phyloP scores from a whole-genome alignment of 2,329 filamentous ascomycete species.

The Scedosporium aurantiacum region DNA sequence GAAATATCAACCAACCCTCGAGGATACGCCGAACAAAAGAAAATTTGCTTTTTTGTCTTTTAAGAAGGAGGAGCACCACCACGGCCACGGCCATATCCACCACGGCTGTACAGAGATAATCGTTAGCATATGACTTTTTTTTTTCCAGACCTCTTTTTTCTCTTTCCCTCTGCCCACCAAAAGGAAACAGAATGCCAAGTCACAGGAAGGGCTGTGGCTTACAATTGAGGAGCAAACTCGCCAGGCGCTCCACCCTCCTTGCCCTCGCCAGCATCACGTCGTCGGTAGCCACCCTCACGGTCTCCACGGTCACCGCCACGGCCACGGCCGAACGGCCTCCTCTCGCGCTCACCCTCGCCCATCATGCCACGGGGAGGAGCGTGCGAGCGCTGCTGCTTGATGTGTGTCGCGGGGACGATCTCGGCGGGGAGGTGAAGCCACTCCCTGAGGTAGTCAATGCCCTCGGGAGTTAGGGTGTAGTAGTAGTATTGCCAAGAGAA shows the following conservation, averaged over 20 bases:
- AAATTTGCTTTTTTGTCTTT: slow-evolving; percentile 22
- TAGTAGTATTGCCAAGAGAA: slow-evolving; percentile 99
- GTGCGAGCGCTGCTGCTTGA: slow-evolving; percentile 99
- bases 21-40: slow-evolving; percentile 20
- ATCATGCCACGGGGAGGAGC: slow-evolving; percentile 98
- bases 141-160: no score
- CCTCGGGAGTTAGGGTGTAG: slow-evolving; percentile 99
- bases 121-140: background rate
- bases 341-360: slow-evolving; percentile 73
- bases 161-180: no score
- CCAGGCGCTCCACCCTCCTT: slow-evolving; percentile 89
- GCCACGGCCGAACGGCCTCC: slow-evolving; percentile 74
- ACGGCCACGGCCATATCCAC: slow-evolving; percentile 82
- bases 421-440: slow-evolving; percentile 99
- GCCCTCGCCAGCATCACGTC: slow-evolving; percentile 71
- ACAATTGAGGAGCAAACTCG: slow-evolving; percentile 87
- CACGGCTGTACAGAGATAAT: slow-evolving; percentile 46
- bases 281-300: slow-evolving; percentile 83
- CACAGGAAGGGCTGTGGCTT: slow-evolving; percentile 25
- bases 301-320: slow-evolving; percentile 65
- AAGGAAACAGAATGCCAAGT: slow-evolving; percentile 19
- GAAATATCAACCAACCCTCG: slow-evolving; percentile 1
- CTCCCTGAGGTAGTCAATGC: slow-evolving; percentile 99
- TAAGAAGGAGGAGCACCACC: slow-evolving; percentile 57
- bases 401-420: slow-evolving; percentile 99